Conservation (phyloP, 768 basidiomycete species). For the Jaapia argillacea region DNA sequence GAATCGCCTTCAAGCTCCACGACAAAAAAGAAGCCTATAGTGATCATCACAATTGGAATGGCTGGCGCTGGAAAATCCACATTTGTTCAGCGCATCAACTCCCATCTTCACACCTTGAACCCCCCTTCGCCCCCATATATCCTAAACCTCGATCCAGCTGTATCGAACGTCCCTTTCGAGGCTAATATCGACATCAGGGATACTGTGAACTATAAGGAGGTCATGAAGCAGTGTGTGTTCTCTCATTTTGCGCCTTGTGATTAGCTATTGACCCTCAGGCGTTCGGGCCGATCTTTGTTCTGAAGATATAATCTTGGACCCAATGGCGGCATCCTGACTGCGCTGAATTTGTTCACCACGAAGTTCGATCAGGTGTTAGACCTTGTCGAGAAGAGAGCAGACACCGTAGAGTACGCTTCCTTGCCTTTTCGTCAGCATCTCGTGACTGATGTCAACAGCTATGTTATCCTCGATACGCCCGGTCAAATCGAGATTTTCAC, state of each 20-base stretch:
- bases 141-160: conserved; percentile 96
- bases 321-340: conserved; percentile 95
- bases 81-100: conserved; percentile 91
- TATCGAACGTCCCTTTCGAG: conserved; percentile 83
- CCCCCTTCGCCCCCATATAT: conserved; percentile 79
- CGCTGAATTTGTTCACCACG: conserved; percentile 95
- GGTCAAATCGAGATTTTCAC: conserved; percentile 99
- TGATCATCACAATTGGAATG: conserved; percentile 92
- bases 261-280: conserved; percentile 5
- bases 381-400: conserved; percentile 84
- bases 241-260: conserved; percentile 4
- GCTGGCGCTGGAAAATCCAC: conserved; percentile 97
- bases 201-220: conserved; percentile 94
- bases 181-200: conserved; percentile 98
- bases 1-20: conserved; percentile 7
- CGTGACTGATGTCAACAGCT: conserved; percentile 33
- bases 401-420: conserved; percentile 62
- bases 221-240: conserved; percentile 94
- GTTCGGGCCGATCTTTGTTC: conserved; percentile 4
- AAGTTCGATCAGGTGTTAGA: conserved; percentile 96
- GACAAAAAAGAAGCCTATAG: conserved; percentile 50
- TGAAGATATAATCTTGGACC: conserved; percentile 93
- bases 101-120: conserved; percentile 68
- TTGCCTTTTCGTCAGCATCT: neutral
- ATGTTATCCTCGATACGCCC: conserved; percentile 93